Base-by-base conservation (phyloP, 139 green algal species). In the Micromonas pusilla region DNA sequence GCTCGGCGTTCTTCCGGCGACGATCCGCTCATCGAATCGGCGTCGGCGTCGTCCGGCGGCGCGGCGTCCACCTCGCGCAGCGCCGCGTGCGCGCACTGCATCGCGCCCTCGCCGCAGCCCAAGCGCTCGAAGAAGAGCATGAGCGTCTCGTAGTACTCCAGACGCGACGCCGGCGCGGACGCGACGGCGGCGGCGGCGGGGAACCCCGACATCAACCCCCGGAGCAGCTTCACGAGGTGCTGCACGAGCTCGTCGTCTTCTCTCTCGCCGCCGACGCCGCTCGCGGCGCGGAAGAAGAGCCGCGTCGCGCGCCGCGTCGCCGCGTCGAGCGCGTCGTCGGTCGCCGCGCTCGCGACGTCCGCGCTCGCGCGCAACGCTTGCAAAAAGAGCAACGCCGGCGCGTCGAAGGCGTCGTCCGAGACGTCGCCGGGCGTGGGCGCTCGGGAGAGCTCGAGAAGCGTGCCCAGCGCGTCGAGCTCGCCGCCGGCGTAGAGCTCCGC, bases 141-240 rank as follows among this genome's bases (percentile, higher is more conserved):
- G 28, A 78, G n/a, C 13, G 53, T 65, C 52, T 78, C 72, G 39
- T 78, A 78, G 52, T 78, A 78, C 72, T 78, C 72, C 72, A 78
- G 26, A 26, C 13, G 28, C 3, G 65, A 72, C 26, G 38, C 65
- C 13, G 30, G 26, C 3, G 32, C 65, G 34, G 3, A 20, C 34
- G 70, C 32, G 26, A 52, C 37, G 37, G 33, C 20, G 2, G 19
- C 70, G 31, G 31, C 37, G 31, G 70, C 72, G 52, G 30, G 13
- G n/a, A 23, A 52, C 23, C 65, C 65, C 3, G 33, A 52, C 26
- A 72, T n/a, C 3, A 39, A 45, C 23, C 65, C 13, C n/a, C 28
- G 65, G 4, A 72, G 32, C 65, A 72, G 26, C 28, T 33, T 32
- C 65, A 72, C 32, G 4, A 72, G 28, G 13, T 72, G 65, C 65